phyloP scores from a whole-genome alignment of 1,139 yeast species.

The Sugiyamaella pinicola region DNA sequence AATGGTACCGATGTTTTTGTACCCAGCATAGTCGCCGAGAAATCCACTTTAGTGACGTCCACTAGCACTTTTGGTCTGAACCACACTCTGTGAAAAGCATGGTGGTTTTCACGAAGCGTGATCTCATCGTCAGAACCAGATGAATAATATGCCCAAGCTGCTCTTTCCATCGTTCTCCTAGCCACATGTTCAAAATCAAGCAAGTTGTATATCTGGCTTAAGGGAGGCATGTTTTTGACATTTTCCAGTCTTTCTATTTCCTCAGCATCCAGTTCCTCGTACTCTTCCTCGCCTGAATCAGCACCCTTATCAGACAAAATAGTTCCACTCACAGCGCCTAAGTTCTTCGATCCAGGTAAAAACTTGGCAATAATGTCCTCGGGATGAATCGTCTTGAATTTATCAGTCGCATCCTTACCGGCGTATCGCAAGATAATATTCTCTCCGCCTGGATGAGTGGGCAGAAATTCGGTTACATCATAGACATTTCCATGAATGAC shows the following conservation, averaged over 20 bases:
- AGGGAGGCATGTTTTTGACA: conserved; percentile 58
- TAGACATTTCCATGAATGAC: conserved; percentile 81
- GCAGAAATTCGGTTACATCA: conserved; percentile 76
- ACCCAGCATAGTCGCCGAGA: conserved; percentile 58
- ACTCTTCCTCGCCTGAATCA: conserved; percentile 32
- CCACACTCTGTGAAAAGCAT: conserved; percentile 81
- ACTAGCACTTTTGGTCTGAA: conserved; percentile 81
- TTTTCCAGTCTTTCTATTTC: conserved; percentile 42
- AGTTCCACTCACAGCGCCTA: conserved; percentile 48
- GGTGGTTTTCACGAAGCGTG: conserved; percentile 83
- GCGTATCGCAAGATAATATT: conserved; percentile 73
- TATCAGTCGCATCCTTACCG: conserved; percentile 88
- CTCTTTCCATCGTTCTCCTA: conserved; percentile 67
- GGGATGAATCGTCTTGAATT: conserved; percentile 86
- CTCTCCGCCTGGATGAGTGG: conserved; percentile 89
- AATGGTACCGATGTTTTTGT: conserved; percentile 51
- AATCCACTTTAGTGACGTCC: conserved; percentile 62
- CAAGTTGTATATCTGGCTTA: conserved; percentile 68
- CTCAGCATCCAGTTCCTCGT: conserved; percentile 40
- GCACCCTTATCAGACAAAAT: conserved; percentile 34
- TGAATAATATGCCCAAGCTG: conserved; percentile 91
- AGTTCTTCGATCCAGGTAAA: conserved; percentile 48
- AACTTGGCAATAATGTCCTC: conserved; percentile 67
- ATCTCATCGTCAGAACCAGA: conserved; percentile 94
- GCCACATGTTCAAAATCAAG: conserved; percentile 87